These are phyloP conservation scores for Xanthoparmelia taractica DNA, from an alignment of 495 filamentous ascomycete genomes.

Conservation along the genomic window DNA sequence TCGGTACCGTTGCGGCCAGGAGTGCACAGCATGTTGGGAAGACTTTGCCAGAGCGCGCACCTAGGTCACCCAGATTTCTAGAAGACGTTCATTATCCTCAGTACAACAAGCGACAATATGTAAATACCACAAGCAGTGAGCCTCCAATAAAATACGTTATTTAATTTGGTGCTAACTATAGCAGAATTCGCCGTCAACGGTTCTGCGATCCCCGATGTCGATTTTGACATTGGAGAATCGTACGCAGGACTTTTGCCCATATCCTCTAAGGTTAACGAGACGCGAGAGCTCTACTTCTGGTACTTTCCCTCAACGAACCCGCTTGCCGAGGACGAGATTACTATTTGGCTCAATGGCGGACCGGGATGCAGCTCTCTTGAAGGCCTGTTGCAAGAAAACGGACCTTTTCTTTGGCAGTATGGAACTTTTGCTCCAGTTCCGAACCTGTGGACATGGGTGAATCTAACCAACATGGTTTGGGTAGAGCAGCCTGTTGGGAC, in stretches of 20 bases:
- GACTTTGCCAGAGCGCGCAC: conserved; percentile 20
- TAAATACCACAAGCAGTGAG: conserved; percentile 19
- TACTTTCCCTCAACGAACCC: conserved; percentile 59
- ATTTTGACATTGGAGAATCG: conserved; percentile 68
- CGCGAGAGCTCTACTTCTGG: conserved; percentile 65
- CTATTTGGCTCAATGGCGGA: conserved; percentile 60
- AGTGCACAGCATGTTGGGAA: conserved; percentile 27
- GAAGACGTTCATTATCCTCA: conserved; percentile 10
- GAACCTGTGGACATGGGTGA: conserved; percentile 64
- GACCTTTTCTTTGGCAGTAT: conserved; percentile 66
- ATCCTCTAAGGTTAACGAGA: conserved; percentile 43
- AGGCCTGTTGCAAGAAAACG: conserved; percentile 67
- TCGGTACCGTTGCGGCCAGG: conserved; percentile 22
- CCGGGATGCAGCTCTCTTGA: conserved; percentile 62
- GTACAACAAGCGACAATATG: conserved; percentile 13
- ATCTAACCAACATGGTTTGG: conserved; percentile 69
- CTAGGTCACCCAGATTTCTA: conserved; percentile 12
- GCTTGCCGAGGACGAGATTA: conserved; percentile 48
- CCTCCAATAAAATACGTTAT: not conserved
- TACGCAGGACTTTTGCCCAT: conserved; percentile 74
- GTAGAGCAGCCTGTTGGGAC: conserved; percentile 63
- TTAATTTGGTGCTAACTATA: not conserved
- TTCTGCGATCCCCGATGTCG: conserved; percentile 58
- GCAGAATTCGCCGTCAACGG: conserved; percentile 59
- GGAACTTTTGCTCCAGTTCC: conserved; percentile 55